Evolutionary conservation across 768 basidiomycete genomes (phyloP), one percentile per base, ranked within the genome.

Genomic region (Mycena latifolia): DNA sequence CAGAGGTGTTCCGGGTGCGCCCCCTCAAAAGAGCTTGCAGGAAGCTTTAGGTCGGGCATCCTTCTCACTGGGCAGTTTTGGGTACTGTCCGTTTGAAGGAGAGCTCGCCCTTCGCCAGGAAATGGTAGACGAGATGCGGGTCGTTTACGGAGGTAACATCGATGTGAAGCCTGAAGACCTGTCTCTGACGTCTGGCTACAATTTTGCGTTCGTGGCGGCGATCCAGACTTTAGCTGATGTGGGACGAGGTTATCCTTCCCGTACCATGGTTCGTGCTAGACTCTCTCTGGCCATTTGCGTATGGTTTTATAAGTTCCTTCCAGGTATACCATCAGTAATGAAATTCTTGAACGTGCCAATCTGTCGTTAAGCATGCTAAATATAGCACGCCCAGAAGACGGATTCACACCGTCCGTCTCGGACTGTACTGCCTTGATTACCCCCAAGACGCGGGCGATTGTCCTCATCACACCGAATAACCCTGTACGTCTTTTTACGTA

Each of bases 391-490:
- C 77, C 86, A 0, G 72, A 84, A 24, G 80, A 85, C 22, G 84
- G 81, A 7, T 95, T 94, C 73, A 72, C 84, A 2, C 93, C 94
- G 1, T 89, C 88, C 0, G 71, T 84, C 0, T 76, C 81, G 1
- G 76, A 79, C 11, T 89, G 89, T 56, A 79, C 77, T 17, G 71
- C 74, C 9, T 71, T 92, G 22, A 87, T 92, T 65, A 88, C 88
- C 0, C 52, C 80, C 0, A 84, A 81, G 50, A 92, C 90, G 0
- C 84, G 83, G 54, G 92, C 91, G 0, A 92, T 95, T 48, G 85
- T 88, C 5, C 85, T 95, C 1, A 89, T 94, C 37, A 86, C 91
- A 0, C 92, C 92, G 11, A 93, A 92, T 67, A 94, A 94, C 69
- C 92, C 91, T 0, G 89, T 90, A 54, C 47, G 83, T 29, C 6